phyloP scores from a whole-genome alignment of 2,329 filamentous ascomycete species.

The Tolypocladium endophyticum region DNA sequence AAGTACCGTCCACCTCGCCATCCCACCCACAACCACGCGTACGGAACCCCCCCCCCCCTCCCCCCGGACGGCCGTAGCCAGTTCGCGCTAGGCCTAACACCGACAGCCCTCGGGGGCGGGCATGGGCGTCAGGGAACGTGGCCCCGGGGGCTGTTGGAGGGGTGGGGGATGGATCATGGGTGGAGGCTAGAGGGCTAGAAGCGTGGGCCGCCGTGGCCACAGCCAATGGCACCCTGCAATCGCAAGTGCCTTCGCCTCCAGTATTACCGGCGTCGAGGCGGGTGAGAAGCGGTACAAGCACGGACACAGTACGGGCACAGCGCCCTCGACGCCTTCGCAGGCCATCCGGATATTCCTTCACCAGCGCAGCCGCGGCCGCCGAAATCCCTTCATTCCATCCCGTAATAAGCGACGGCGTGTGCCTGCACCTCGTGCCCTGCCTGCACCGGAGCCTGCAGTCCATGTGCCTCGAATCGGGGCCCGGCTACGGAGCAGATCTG shows the following conservation, averaged over 20 bases:
- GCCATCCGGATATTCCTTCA: no score
- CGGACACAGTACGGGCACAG: neutral
- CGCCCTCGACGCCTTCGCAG: neutral
- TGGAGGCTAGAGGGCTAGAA: neutral
- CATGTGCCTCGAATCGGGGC: neutral
- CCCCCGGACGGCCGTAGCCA: conserved; percentile 1
- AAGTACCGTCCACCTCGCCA: neutral
- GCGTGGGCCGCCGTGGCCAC: neutral
- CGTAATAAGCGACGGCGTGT: neutral
- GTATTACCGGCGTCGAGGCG: neutral
- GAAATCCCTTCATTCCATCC: no score
- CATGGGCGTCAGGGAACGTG: conserved; percentile 1
- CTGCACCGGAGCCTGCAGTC: neutral
- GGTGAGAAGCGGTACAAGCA: neutral
- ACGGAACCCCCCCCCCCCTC: neutral
- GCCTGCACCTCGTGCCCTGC: neutral
- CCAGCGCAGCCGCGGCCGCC: neutral
- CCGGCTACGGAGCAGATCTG: neutral
- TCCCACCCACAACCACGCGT: neutral
- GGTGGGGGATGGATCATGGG: neutral
- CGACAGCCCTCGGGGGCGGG: conserved; percentile 1
- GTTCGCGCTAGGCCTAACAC: conserved; percentile 2
- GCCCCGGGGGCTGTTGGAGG: neutral
- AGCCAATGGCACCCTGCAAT: neutral
- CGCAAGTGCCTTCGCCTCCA: neutral